Evolutionary conservation across 176 grass and related monocot species (phyloP), one percentile per base, ranked within the genome.

Genomic region (Chloris gayana): DNA sequence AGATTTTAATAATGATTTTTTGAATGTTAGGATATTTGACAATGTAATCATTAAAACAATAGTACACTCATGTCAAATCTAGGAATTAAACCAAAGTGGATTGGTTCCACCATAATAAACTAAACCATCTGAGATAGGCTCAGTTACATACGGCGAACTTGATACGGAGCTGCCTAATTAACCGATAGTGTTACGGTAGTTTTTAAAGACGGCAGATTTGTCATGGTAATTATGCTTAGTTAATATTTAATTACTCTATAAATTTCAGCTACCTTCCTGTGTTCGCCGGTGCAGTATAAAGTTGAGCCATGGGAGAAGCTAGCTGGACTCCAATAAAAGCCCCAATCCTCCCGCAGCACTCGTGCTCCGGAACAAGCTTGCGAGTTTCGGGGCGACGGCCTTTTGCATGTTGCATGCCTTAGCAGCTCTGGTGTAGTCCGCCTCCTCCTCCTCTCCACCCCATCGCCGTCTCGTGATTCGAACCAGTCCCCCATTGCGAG

Each of bases 331-430:
- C 67, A 27, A 44, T 44, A 4, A 87, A 82, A 87, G 33, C 14
- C 37, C 85, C 73, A 77, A 72, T 62, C 72, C 25, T 18, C 2
- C 14, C 57, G 34, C 9, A 83, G 18, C 33, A 21, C 79, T 64
- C 67, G 34, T 78, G 80, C 80, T 87, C 45, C 2, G 34, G 77
- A 82, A 87, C 85, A 83, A 83, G 45, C 38, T 14, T 18, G 22
- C 74, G 74, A 88, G 67, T 78, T 88, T 47, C 22, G 67, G 74
- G 67, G 58, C 72, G 65, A 54, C 56, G 34, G 34, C 57, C 64
- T 77, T 70, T 25, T 77, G 85, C 85, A 87, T 82, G 79, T 82
- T 71, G 79, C 85, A 87, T 82, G 79, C 56, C 71, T 25, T 33
- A 32, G 14, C 9, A 49, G 58, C 59, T 26, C 25, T 49, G 57